Conservation (phyloP, 805 yeast genomes). For the Tetrapisispora fleetii region DNA sequence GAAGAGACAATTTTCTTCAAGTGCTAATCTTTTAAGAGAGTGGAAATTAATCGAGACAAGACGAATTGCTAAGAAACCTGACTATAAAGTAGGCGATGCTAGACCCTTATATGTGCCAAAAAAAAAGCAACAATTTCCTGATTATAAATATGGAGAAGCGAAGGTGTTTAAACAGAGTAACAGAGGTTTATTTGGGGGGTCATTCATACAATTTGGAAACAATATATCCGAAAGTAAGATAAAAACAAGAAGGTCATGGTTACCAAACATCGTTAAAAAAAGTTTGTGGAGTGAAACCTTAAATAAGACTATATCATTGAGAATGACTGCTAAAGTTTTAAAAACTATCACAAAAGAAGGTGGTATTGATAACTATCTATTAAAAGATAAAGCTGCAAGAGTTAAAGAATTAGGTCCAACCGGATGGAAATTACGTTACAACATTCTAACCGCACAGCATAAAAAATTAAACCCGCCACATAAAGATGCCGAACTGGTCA, state of each 20-base stretch:
- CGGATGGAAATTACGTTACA: conserved; percentile 86
- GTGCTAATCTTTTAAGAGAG: conserved; percentile 16
- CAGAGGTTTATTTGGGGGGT: conserved; percentile 85
- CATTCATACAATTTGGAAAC: conserved; percentile 67
- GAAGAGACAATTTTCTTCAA: conserved; percentile 16
- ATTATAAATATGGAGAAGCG: conserved; percentile 73
- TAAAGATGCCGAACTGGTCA: conserved; percentile 28
- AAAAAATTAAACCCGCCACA: conserved; percentile 32
- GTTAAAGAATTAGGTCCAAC: conserved; percentile 83
- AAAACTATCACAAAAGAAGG: conserved; percentile 88
- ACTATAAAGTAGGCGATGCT: conserved; percentile 44
- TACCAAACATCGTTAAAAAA: conserved; percentile 71
- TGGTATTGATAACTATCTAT: conserved; percentile 81
- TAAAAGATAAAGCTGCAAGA: conserved; percentile 82
- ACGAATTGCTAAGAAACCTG: conserved; percentile 35
- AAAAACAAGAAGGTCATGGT: conserved; percentile 69
- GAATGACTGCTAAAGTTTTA: conserved; percentile 70
- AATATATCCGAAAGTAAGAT: conserved; percentile 64
- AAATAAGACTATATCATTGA: conserved; percentile 43
- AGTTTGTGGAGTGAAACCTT: conserved; percentile 79
- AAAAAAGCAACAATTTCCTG: conserved; percentile 41
- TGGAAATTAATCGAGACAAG: conserved; percentile 41
- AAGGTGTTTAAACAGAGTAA: conserved; percentile 72
- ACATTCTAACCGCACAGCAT: conserved; percentile 43
- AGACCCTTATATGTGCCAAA: conserved; percentile 39